Conservation (phyloP, 805 yeast species). For the Suhomyces pyralidae region DNA sequence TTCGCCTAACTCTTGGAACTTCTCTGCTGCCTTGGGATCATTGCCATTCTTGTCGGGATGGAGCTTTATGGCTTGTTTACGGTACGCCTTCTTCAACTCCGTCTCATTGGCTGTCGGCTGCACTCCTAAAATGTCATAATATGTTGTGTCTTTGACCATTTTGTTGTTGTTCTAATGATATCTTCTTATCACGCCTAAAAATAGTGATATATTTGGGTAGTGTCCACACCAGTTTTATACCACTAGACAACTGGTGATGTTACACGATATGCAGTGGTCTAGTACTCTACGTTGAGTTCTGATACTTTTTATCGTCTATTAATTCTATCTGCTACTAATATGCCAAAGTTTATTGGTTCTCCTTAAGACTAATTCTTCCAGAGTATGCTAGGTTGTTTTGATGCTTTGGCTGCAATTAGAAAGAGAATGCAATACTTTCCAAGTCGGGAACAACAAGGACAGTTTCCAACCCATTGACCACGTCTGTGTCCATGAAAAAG, state of each 20-base stretch:
- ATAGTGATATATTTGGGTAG: neutral
- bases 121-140: constrained; percentile 79
- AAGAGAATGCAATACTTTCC: constrained; percentile 58
- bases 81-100: constrained; percentile 90
- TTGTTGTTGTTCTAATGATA: neutral
- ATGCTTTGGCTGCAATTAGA: constrained; percentile 16
- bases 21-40: constrained; percentile 83
- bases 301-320: neutral
- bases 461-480: constrained; percentile 65
- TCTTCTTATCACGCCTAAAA: neutral
- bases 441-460: constrained; percentile 69
- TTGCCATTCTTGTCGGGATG: constrained; percentile 98
- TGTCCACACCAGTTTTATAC: neutral
- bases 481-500: constrained; percentile 55
- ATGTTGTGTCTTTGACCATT: constrained; percentile 86
- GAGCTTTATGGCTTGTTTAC: constrained; percentile 81
- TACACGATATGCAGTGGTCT: neutral
- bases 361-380: too few species aligned
- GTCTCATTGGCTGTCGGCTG: constrained; percentile 64
- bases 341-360: too few species aligned
- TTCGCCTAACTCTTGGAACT: constrained; percentile 67
- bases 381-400: neutral
- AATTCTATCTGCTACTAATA: neutral
- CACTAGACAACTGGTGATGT: too few species aligned
- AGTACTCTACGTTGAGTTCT: neutral